A percentile compares a stretch with the other conserved stretches of the same genome.
Evolutionary conservation across 2,329 filamentous ascomycete species (phyloP).

Genomic region (Rhexocercosporidium sp.): DNA sequence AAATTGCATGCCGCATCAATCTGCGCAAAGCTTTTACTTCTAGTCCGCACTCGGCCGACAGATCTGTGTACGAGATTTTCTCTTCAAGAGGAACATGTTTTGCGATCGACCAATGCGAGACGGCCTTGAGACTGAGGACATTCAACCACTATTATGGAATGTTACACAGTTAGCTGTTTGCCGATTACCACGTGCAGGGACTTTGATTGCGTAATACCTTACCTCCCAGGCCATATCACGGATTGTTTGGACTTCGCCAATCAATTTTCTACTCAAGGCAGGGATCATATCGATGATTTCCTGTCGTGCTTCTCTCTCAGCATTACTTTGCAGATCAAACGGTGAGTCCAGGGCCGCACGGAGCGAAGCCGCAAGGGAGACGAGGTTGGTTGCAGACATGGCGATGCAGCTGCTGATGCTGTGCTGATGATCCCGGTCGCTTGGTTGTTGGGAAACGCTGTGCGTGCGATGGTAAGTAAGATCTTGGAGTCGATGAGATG

Average conservation of each 20-base stretch:
- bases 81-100: constrained; percentile 51
- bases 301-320: constrained; percentile 24
- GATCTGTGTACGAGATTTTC: constrained; percentile 49
- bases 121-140: constrained; percentile 14
- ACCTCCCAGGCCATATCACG: constrained; percentile 27
- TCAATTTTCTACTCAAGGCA: constrained; percentile 19
- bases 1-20: constrained; percentile 59
- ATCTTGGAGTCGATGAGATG: not conserved
- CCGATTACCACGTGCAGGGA: not conserved
- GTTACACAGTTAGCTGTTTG: constrained; percentile 1
- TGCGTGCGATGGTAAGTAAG: not conserved
- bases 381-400: constrained; percentile 7
- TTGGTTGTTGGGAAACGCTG: not conserved
- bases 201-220: not conserved
- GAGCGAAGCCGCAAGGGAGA: constrained; percentile 19
- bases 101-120: constrained; percentile 12
- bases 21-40: constrained; percentile 49
- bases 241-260: constrained; percentile 21
- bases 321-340: constrained; percentile 4
- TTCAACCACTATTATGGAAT: constrained; percentile 8
- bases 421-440: not conserved
- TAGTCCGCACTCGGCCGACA: constrained; percentile 31
- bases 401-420: not conserved
- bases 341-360: constrained; percentile 16
- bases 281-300: constrained; percentile 28